Conservation (phyloP, 345 rosid genomes). For the Anastatica hierochuntica region DNA sequence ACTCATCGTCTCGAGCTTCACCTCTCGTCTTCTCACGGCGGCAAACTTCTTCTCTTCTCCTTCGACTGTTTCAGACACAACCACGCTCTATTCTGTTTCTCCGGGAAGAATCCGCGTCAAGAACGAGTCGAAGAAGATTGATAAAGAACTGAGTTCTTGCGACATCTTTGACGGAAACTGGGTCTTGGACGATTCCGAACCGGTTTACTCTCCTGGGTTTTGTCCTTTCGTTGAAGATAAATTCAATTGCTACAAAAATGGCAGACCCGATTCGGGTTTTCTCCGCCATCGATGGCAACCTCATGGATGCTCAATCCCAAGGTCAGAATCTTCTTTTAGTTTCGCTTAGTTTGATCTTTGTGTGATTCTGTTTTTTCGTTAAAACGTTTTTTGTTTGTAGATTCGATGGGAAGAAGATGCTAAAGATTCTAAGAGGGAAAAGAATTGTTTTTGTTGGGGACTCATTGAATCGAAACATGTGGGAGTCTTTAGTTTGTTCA, state of each 20-base stretch:
- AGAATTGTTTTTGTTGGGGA: slow-evolving; percentile 61
- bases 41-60: slow-evolving; percentile 39
- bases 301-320: slow-evolving; percentile 47
- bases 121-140: slow-evolving; percentile 19
- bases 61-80: slow-evolving; percentile 25
- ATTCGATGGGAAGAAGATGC: slow-evolving; percentile 50
- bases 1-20: slow-evolving; percentile 31
- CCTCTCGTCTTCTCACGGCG: slow-evolving; percentile 40
- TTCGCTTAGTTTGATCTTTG: background rate
- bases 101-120: slow-evolving; percentile 32
- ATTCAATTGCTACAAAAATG: slow-evolving; percentile 55
- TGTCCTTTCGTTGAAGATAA: slow-evolving; percentile 51
- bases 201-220: slow-evolving; percentile 44
- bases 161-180: slow-evolving; percentile 55
- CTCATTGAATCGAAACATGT: slow-evolving; percentile 64
- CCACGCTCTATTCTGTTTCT: slow-evolving; percentile 33
- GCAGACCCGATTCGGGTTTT: slow-evolving; percentile 38
- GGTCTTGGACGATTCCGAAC: slow-evolving; percentile 42
- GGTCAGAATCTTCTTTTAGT: slow-evolving; percentile 24
- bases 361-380: background rate
- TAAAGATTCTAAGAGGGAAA: slow-evolving; percentile 50
- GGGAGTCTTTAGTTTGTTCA: slow-evolving; percentile 61
- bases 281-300: slow-evolving; percentile 45
- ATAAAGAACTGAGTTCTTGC: slow-evolving; percentile 39
- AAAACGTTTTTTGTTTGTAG: slow-evolving; percentile 16